phyloP scores from a whole-genome alignment of 176 grass and related monocot genomes.

The Calamus simplicifolius region DNA sequence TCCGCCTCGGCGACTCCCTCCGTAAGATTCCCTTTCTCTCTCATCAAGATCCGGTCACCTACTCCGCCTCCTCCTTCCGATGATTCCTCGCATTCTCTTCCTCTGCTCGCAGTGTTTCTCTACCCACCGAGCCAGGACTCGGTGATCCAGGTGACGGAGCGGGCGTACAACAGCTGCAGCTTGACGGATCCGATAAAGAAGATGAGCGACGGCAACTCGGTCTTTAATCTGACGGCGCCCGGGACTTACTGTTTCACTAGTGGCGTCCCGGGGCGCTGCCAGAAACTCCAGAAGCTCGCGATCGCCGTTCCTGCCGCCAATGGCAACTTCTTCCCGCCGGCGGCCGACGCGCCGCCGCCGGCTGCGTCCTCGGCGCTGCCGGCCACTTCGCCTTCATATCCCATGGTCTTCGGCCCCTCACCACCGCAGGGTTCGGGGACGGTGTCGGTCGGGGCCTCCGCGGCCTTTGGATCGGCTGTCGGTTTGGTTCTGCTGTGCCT shows the following conservation, averaged over 20 bases:
- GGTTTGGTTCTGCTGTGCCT: neutral
- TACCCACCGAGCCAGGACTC: conserved; percentile 61
- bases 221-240: conserved; percentile 69
- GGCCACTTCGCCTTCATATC: conserved; percentile 18
- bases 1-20: conserved; percentile 65
- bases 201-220: conserved; percentile 70
- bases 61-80: neutral
- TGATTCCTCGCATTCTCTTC: neutral
- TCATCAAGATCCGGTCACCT: neutral
- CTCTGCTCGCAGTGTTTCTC: conserved; percentile 45
- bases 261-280: conserved; percentile 41
- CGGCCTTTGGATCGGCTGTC: neutral
- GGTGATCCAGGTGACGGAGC: conserved; percentile 47
- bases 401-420: conserved; percentile 20
- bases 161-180: conserved; percentile 52
- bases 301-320: conserved; percentile 62
- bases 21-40: conserved; percentile 12
- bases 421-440: conserved; percentile 9
- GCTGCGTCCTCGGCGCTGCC: conserved; percentile 1
- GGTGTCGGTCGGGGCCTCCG: neutral
- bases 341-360: neutral
- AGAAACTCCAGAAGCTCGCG: conserved; percentile 64
- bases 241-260: conserved; percentile 63
- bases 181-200: conserved; percentile 31
- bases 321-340: conserved; percentile 42